These are phyloP conservation scores for Capsella bursapastoris DNA, from an alignment of 345 rosid species.

Conservation along the genomic window DNA sequence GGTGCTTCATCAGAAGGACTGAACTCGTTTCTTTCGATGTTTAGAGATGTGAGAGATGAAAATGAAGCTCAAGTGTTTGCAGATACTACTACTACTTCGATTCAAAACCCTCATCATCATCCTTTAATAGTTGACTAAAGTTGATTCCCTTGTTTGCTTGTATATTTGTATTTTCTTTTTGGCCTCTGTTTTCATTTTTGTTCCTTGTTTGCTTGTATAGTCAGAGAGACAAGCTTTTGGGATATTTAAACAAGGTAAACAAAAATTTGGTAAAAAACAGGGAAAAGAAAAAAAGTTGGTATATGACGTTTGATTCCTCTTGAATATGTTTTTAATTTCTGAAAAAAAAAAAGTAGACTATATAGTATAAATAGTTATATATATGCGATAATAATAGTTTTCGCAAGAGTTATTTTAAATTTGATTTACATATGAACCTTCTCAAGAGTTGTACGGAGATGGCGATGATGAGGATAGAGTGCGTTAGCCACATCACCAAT, in stretches of 20 bases:
- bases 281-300: not conserved
- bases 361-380: too few species aligned
- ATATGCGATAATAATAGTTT: not conserved
- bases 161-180: constrained; percentile 15
- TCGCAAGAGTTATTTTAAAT: not conserved
- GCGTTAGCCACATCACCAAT: constrained; percentile 29
- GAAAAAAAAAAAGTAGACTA: not conserved
- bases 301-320: constrained; percentile 1
- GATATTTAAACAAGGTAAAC: constrained; percentile 18
- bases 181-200: not conserved
- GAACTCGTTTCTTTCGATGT: constrained; percentile 85
- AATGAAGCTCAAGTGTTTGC: constrained; percentile 58
- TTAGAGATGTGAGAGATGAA: constrained; percentile 90
- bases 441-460: constrained; percentile 27
- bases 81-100: constrained; percentile 35
- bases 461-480: constrained; percentile 40
- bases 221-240: constrained; percentile 27
- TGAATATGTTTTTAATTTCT: not conserved
- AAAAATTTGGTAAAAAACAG: not conserved
- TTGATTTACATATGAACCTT: not conserved
- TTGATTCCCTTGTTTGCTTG: constrained; percentile 11
- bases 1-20: constrained; percentile 93
- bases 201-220: constrained; percentile 38
- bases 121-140: constrained; percentile 36
- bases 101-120: constrained; percentile 37